Evolutionary conservation across 495 filamentous ascomycete species (phyloP), one percentile per base, ranked within the genome.

Genomic region (Podospora bellae-mahoneyi): DNA sequence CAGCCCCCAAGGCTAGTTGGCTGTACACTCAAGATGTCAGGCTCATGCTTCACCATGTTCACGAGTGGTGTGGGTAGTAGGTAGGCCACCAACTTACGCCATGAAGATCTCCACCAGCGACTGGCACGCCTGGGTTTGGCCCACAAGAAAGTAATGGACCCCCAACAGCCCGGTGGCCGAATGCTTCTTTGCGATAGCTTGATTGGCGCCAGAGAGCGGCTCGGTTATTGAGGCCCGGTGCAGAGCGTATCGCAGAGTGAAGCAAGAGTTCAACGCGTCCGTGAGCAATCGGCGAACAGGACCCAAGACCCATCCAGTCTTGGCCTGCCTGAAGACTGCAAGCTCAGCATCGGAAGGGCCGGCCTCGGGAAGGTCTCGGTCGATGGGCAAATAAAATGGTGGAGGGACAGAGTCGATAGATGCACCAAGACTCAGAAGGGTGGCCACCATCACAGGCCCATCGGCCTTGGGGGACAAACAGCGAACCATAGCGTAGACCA

Each of bases 101-200:
- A 66, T 7, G 19, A 60, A 66, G 4, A 20, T 56, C n/a, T 66
- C 55, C 1, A 30, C 60, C 55, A 60, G n/a, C 13, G 39, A 54
- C 3, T 39, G 18, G 18, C 30, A 66, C 39, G 64, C 64, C 18
- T 48, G n/a, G 6, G 56, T 10, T 23, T 59, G 64, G 6, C 55
- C 55, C 13, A 66, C 56, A 16, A 66, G 64, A 5, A 66, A 66
- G 10, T 66, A 48, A 5, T 58, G 19, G 18, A 66, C 44, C 13
- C 55, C 64, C 19, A 66, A 39, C 10, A 59, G 39, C 9, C 26
- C 55, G 6, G n/a, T 60, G 3, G 64, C 55, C 19, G 26, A 59
- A 23, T 66, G 64, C 4, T 48, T 39, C 19, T 27, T 27, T 9
- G 56, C 55, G 27, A 66, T 16, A 10, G 26, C 9, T 27, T 60